These are phyloP conservation scores for Musa acuminata DNA, from an alignment of 176 grass and related monocot species.

Conservation along the genomic window DNA sequence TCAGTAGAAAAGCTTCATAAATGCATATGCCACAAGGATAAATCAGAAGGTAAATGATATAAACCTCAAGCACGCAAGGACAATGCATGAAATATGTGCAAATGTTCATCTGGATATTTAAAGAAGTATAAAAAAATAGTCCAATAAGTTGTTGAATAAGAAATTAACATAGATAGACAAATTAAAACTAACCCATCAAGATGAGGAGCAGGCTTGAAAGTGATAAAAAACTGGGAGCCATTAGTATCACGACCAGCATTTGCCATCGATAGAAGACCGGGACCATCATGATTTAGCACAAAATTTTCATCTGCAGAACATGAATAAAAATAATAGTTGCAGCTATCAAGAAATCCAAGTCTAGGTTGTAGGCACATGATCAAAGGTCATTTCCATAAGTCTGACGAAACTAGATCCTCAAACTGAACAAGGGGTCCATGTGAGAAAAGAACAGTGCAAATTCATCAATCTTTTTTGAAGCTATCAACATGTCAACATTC, in stretches of 20 bases:
- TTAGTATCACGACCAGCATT: slow-evolving; percentile 64
- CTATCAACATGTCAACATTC: not conserved
- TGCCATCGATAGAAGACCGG: slow-evolving; percentile 83
- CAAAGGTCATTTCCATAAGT: no score
- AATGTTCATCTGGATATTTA: not conserved
- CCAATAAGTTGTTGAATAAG: not conserved
- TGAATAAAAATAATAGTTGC: not conserved
- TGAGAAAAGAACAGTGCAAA: no score
- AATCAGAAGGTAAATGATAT: not conserved
- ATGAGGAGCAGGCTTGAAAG: slow-evolving; percentile 66
- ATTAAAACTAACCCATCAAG: slow-evolving; percentile 69
- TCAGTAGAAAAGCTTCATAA: not conserved
- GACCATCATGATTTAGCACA: slow-evolving; percentile 50
- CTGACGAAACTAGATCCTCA: no score
- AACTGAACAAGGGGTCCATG: no score
- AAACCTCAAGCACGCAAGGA: not conserved
- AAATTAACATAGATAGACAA: not conserved
- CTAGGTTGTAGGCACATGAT: not conserved
- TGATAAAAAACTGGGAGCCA: slow-evolving; percentile 95
- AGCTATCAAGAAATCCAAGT: not conserved
- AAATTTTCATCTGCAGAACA: slow-evolving; percentile 85
- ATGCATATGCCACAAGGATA: not conserved
- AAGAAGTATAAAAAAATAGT: not conserved
- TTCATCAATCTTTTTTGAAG: no score
- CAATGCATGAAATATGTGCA: not conserved